These are phyloP conservation scores for Polysphondylium violaceum DNA, from an alignment of 78 protist genomes.

Conservation along the genomic window DNA sequence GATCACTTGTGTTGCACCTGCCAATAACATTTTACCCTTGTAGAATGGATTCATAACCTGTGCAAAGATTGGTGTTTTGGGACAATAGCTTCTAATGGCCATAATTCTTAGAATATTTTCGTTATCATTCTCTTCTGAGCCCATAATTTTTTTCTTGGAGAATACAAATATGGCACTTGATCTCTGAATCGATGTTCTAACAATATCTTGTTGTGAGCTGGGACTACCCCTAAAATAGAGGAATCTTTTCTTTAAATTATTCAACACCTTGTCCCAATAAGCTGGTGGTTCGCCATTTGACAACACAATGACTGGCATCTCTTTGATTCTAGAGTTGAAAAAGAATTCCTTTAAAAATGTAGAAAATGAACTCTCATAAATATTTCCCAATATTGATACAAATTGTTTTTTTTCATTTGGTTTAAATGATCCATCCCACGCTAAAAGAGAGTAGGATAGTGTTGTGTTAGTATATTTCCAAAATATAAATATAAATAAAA, in stretches of 20 bases:
- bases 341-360: constrained; percentile 34
- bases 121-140: constrained; percentile 31
- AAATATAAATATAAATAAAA: neutral
- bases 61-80: constrained; percentile 39
- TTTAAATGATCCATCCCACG: constrained; percentile 62
- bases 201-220: constrained; percentile 35
- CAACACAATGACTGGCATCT: constrained; percentile 31
- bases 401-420: constrained; percentile 40
- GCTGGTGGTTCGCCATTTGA: constrained; percentile 25
- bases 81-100: constrained; percentile 32
- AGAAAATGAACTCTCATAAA: constrained; percentile 39
- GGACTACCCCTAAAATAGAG: constrained; percentile 44
- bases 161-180: constrained; percentile 39
- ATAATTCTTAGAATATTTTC: constrained; percentile 55
- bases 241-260: constrained; percentile 12
- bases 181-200: constrained; percentile 24
- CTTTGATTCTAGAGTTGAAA: constrained; percentile 52
- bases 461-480: neutral
- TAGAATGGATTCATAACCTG: constrained; percentile 44
- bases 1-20: constrained; percentile 66
- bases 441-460: neutral
- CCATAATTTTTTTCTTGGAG: constrained; percentile 16
- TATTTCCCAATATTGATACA: constrained; percentile 25
- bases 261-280: neutral
- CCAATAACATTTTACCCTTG: constrained; percentile 37